Conservation (phyloP, 129 eudicot species). For the Escallonia herrerae region DNA sequence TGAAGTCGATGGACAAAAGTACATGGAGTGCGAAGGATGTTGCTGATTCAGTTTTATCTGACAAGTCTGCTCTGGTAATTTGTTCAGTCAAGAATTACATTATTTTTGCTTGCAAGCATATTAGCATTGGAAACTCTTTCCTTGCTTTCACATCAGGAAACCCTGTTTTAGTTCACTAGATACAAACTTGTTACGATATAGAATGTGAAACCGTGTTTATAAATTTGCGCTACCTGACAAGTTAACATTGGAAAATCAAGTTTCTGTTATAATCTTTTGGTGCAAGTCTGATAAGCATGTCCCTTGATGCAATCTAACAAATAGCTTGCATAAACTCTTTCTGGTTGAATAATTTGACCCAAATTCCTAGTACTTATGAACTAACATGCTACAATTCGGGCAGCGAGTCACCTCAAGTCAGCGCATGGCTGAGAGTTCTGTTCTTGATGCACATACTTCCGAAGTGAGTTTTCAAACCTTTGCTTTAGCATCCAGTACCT, state of each 20-base stretch:
- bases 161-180: constrained; percentile 1
- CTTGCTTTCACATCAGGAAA: background rate
- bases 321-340: background rate
- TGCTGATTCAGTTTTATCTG: constrained; percentile 94
- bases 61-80: constrained; percentile 94
- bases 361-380: background rate
- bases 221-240: no score
- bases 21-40: constrained; percentile 93
- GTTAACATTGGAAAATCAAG: no score
- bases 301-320: no score
- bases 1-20: constrained; percentile 77
- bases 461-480: constrained; percentile 50
- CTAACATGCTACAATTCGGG: constrained; percentile 11
- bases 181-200: no score
- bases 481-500: background rate
- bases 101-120: background rate
- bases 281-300: no score
- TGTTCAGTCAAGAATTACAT: constrained; percentile 5
- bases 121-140: background rate
- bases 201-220: background rate
- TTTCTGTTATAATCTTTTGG: no score
- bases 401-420: constrained; percentile 94
- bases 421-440: constrained; percentile 89
- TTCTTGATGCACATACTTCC: constrained; percentile 86
- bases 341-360: background rate